phyloP scores from a whole-genome alignment of 768 basidiomycete species.

The Suillus variegatus region DNA sequence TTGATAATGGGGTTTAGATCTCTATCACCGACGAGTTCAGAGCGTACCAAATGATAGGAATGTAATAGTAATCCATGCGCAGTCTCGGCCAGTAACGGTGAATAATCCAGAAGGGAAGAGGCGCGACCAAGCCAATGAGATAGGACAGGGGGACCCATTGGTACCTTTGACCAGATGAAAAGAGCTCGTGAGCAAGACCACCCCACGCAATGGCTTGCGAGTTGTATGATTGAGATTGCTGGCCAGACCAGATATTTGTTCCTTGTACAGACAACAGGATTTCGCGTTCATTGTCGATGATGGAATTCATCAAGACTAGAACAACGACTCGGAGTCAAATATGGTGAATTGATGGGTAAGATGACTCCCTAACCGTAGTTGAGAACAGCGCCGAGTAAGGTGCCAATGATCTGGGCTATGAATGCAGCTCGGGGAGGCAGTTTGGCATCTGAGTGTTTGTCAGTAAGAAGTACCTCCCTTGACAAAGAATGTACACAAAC shows the following conservation, averaged over 20 bases:
- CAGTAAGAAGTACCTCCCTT: conserved; percentile 28
- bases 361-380: conserved; percentile 39
- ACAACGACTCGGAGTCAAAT: neutral
- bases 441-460: conserved; percentile 45
- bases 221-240: conserved; percentile 31
- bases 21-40: neutral
- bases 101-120: conserved; percentile 43
- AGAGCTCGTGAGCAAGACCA: conserved; percentile 37
- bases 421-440: conserved; percentile 67
- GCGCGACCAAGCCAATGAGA: conserved; percentile 33
- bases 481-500: conserved; percentile 6
- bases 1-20: conserved; percentile 1
- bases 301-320: conserved; percentile 59
- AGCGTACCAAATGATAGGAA: conserved; percentile 29
- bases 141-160: conserved; percentile 43
- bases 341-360: neutral
- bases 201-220: conserved; percentile 41
- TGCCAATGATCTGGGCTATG: conserved; percentile 56
- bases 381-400: conserved; percentile 51
- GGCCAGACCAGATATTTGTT: conserved; percentile 40
- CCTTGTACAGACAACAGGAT: conserved; percentile 57
- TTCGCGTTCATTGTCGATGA: conserved; percentile 50
- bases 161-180: conserved; percentile 30
- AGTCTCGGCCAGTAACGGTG: conserved; percentile 38
- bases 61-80: conserved; percentile 27